A percentile compares a stretch with the other conserved stretches of the same genome.
Conservation (phyloP, 2,329 filamentous ascomycete species). For the Fusarium subglutinans region DNA sequence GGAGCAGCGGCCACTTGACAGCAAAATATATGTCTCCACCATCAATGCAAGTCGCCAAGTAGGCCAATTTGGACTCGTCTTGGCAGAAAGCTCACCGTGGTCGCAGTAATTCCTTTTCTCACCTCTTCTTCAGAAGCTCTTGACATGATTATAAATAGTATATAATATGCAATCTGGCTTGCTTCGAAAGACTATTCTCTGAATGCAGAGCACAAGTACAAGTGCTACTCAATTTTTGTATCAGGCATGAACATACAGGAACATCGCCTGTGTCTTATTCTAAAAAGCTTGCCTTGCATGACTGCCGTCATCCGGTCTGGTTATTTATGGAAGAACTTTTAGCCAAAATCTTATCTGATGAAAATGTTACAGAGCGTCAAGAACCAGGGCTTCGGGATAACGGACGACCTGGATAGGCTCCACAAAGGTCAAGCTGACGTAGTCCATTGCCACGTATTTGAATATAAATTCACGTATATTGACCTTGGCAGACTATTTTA, state of each 20-base stretch:
- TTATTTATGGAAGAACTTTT: not conserved
- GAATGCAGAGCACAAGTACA: not conserved
- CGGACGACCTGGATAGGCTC: not conserved
- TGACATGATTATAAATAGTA: not conserved
- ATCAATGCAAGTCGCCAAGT: not conserved
- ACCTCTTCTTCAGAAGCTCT: not conserved
- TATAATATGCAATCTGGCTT: not conserved
- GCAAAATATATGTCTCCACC: not conserved
- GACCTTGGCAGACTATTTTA: not conserved
- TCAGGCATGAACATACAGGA: not conserved
- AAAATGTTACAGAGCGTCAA: not conserved
- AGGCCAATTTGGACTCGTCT: not conserved
- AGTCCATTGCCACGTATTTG: not conserved
- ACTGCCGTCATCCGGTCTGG: not conserved
- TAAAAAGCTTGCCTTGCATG: not conserved
- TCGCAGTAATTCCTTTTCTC: not conserved
- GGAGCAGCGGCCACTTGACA: not conserved
- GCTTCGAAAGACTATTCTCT: not conserved
- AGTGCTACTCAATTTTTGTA: not conserved
- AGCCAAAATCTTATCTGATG: conserved; percentile 21
- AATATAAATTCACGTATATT: not conserved
- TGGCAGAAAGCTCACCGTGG: not conserved
- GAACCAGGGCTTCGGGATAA: not conserved
- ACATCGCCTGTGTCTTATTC: not conserved
- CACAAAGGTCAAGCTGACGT: not conserved